Conservation (phyloP, 805 yeast genomes). For the Pichia exigua region DNA sequence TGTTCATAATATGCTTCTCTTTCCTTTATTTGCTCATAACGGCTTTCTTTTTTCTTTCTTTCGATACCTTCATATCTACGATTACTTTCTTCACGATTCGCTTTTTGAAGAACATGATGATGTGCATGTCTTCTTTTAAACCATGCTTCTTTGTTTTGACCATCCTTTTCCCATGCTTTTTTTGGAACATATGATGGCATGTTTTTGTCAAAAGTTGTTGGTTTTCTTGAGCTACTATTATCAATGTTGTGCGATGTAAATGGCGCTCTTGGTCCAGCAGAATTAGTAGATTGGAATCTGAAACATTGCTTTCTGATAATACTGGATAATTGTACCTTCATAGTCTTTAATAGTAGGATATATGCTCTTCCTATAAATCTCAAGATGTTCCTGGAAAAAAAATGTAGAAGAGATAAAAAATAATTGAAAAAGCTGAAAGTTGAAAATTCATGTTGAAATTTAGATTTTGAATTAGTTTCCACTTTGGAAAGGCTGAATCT, state of each 20-base stretch:
- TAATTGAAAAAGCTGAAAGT: no score
- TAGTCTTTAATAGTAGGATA: no score
- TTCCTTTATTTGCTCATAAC: conserved; percentile 7
- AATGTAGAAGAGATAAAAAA: background rate
- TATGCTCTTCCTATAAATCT: background rate
- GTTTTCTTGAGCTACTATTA: conserved; percentile 4
- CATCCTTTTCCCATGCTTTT: conserved; percentile 64
- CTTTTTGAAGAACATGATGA: conserved; percentile 47
- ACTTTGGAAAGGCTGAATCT: background rate
- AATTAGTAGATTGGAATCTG: background rate
- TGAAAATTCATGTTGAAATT: background rate
- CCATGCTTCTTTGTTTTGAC: conserved; percentile 53
- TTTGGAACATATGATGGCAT: conserved; percentile 31
- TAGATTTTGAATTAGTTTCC: no score
- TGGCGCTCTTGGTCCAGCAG: conserved; percentile 23
- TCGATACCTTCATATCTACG: conserved; percentile 9
- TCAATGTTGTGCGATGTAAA: conserved; percentile 10
- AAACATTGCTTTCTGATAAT: background rate
- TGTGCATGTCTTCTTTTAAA: conserved; percentile 59
- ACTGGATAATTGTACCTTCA: background rate
- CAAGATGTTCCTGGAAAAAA: background rate
- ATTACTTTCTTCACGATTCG: conserved; percentile 14
- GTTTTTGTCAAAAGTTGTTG: conserved; percentile 32
- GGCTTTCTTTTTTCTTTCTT: conserved; percentile 11
- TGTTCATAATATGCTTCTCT: conserved; percentile 7